Evolutionary conservation across 768 basidiomycete genomes (phyloP).

Genomic region (Leccinum uliginosum): DNA sequence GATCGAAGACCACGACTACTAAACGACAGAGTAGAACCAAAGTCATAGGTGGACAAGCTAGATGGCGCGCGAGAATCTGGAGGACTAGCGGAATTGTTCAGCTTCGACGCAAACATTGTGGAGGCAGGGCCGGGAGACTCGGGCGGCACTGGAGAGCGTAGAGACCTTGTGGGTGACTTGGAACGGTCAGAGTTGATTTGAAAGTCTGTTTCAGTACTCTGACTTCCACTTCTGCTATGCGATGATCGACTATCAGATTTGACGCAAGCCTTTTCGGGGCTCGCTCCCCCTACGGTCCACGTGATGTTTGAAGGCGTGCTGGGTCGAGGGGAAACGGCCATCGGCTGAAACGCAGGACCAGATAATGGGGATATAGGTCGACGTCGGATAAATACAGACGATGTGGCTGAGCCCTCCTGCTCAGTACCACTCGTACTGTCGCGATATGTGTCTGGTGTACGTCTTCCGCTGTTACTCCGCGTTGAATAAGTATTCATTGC

Average conservation of each 20-base stretch:
- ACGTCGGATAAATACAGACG: constrained; percentile 52
- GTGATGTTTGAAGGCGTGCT: constrained; percentile 71
- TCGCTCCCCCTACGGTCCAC: constrained; percentile 49
- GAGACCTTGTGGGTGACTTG: constrained; percentile 42
- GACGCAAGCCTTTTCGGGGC: constrained; percentile 29
- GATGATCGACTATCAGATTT: constrained; percentile 27
- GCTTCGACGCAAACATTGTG: constrained; percentile 14
- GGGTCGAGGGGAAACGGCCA: constrained; percentile 49
- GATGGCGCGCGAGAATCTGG: constrained; percentile 41
- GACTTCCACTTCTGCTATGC: constrained; percentile 59
- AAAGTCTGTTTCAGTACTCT: constrained; percentile 37
- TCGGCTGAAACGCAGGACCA: constrained; percentile 54
- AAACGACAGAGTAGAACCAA: constrained; percentile 42
- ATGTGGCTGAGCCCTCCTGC: constrained; percentile 43
- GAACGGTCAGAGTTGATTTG: constrained; percentile 31
- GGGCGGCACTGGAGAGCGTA: constrained; percentile 54
- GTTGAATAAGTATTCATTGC: constrained; percentile 45
- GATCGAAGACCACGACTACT: constrained; percentile 47
- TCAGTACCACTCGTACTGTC: constrained; percentile 33
- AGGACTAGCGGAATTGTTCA: constrained; percentile 30
- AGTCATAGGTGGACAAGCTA: constrained; percentile 46
- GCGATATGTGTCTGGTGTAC: constrained; percentile 53
- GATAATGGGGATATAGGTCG: constrained; percentile 74
- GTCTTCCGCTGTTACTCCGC: constrained; percentile 60
- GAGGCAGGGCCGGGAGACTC: constrained; percentile 54